These are phyloP conservation scores for Chaetomium globosum DNA, from an alignment of 2,329 filamentous ascomycete genomes.

Conservation along the genomic window DNA sequence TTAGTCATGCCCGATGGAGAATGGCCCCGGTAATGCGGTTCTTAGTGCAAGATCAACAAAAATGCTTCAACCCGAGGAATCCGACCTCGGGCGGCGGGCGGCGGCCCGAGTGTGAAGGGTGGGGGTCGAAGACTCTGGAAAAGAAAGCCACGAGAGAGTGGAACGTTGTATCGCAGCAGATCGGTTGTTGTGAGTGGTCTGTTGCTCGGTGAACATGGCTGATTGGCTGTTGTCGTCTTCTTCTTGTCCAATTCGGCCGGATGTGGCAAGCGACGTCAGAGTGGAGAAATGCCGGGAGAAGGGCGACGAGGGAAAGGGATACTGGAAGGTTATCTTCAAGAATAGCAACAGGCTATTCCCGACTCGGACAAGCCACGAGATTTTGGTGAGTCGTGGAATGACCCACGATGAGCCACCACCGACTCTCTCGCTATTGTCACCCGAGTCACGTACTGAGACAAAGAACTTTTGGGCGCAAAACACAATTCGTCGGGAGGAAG, in stretches of 20 bases:
- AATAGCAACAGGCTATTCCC: slow-evolving; percentile 38
- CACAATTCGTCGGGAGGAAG: neutral
- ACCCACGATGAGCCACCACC: neutral
- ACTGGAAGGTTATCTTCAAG: slow-evolving; percentile 33
- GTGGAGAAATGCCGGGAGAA: slow-evolving; percentile 16
- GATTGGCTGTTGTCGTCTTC: slow-evolving; percentile 6
- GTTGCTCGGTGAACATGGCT: neutral
- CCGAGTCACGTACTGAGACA: neutral
- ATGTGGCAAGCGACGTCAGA: slow-evolving; percentile 25
- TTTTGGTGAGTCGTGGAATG: slow-evolving; percentile 6
- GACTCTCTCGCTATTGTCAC: neutral
- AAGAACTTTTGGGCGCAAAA: neutral
- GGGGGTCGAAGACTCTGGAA: slow-evolving; percentile 17
- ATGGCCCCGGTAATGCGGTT: slow-evolving; percentile 9
- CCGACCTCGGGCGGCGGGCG: neutral
- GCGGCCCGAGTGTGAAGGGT: neutral
- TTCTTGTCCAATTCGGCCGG: slow-evolving; percentile 12
- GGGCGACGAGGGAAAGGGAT: neutral
- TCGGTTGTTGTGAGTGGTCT: slow-evolving; percentile 7
- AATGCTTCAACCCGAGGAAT: neutral
- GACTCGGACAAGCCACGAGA: slow-evolving; percentile 18
- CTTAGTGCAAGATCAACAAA: neutral
- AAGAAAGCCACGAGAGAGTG: slow-evolving; percentile 17
- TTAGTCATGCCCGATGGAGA: slow-evolving; percentile 6
- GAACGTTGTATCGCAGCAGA: slow-evolving; percentile 29